These are phyloP conservation scores for Diversispora eburnea DNA, from an alignment of 192 early-diverging fungal genomes.

Conservation along the genomic window DNA sequence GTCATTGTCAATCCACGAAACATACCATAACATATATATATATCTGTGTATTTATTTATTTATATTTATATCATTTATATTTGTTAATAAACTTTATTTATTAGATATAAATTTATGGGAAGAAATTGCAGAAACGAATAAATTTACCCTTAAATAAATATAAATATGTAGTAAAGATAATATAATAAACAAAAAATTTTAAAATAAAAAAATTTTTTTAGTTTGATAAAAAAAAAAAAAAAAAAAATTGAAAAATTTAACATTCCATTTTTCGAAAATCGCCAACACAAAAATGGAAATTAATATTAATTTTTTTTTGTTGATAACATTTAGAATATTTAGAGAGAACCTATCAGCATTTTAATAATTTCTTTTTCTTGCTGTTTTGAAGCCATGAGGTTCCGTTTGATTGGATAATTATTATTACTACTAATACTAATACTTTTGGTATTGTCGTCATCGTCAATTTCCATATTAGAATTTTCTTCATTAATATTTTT, in stretches of 20 bases:
- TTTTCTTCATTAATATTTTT: not conserved
- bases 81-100: not conserved
- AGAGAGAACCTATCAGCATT: slow-evolving; percentile 12
- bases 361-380: slow-evolving; percentile 2
- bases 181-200: not conserved
- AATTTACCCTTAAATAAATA: not conserved
- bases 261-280: not conserved
- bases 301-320: too few species aligned
- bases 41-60: too few species aligned
- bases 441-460: too few species aligned
- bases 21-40: too few species aligned
- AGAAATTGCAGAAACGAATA: not conserved
- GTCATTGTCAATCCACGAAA: too few species aligned
- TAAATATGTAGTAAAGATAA: not conserved
- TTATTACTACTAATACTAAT: too few species aligned
- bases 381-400: too few species aligned
- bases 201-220: too few species aligned
- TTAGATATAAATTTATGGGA: not conserved
- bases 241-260: too few species aligned
- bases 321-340: not conserved
- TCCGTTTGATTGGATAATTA: too few species aligned
- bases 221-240: too few species aligned
- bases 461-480: not conserved
- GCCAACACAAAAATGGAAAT: not conserved
- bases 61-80: too few species aligned